Evolutionary conservation across 805 yeast genomes (phyloP).

Genomic region (Zygoascus biomembranicola): DNA sequence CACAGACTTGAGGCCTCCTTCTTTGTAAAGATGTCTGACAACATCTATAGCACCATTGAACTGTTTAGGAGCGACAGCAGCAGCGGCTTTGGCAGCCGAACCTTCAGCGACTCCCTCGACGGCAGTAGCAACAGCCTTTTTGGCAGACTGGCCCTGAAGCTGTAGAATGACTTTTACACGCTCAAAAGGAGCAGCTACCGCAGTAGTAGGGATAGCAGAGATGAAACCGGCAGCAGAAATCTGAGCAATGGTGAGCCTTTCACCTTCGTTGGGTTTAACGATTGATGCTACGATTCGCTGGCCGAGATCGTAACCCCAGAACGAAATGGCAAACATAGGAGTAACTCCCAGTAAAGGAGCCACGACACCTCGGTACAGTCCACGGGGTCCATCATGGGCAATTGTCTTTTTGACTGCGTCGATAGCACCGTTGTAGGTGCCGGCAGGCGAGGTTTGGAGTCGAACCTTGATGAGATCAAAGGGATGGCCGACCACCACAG

Average conservation of each 20-base stretch:
- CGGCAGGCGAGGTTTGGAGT: slow-evolving; percentile 63
- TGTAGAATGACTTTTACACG: slow-evolving; percentile 92
- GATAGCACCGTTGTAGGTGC: slow-evolving; percentile 52
- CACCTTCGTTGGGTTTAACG: slow-evolving; percentile 12
- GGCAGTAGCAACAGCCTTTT: slow-evolving; percentile 38
- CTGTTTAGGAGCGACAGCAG: slow-evolving; percentile 25
- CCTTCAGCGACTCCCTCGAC: slow-evolving; percentile 6
- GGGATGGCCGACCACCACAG: slow-evolving; percentile 94
- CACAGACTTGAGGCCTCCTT: slow-evolving; percentile 78
- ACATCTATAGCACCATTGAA: slow-evolving; percentile 48
- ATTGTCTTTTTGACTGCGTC: slow-evolving; percentile 66
- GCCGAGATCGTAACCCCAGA: slow-evolving; percentile 97
- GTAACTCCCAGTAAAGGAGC: slow-evolving; percentile 96
- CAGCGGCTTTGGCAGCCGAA: slow-evolving; percentile 5
- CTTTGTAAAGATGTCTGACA: slow-evolving; percentile 56
- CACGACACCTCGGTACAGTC: slow-evolving; percentile 86
- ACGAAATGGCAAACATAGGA: slow-evolving; percentile 96
- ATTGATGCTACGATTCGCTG: slow-evolving; percentile 55
- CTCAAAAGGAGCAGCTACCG: slow-evolving; percentile 96
- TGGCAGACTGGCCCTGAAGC: slow-evolving; percentile 63
- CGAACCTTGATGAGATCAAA: slow-evolving; percentile 90
- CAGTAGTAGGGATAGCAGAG: slow-evolving; percentile 90
- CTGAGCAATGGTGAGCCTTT: slow-evolving; percentile 52
- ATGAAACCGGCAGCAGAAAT: slow-evolving; percentile 89
- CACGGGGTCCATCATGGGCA: slow-evolving; percentile 63